Conservation (phyloP, 495 filamentous ascomycete species). For the Podospora conica region DNA sequence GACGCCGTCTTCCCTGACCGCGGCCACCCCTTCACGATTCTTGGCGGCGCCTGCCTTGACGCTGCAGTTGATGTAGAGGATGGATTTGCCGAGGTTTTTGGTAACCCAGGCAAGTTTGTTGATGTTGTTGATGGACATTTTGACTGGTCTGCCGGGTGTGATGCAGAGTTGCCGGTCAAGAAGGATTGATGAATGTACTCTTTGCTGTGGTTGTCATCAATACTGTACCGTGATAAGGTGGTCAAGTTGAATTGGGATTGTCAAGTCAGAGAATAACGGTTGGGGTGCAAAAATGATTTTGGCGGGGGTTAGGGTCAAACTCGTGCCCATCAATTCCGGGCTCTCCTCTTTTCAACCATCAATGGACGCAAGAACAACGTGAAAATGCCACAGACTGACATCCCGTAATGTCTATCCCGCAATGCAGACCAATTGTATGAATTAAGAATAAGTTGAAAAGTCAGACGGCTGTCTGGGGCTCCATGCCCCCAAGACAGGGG, state of each 20-base stretch:
- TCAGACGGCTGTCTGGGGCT: neutral
- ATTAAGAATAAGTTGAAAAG: neutral
- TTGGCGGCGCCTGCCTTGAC: conserved; percentile 60
- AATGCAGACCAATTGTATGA: neutral
- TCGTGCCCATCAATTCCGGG: neutral
- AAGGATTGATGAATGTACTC: neutral
- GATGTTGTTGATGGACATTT: conserved; percentile 9
- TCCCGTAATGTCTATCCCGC: neutral
- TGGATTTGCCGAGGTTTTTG: conserved; percentile 35
- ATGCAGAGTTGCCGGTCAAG: neutral
- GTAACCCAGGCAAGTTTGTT: conserved; percentile 20
- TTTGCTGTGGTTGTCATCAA: neutral
- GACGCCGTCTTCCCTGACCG: conserved; percentile 48
- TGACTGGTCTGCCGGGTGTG: neutral
- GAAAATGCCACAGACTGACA: neutral
- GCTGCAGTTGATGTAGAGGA: conserved; percentile 49
- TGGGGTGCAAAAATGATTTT: neutral
- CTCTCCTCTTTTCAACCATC: neutral
- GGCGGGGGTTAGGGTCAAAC: neutral
- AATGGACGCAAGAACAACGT: neutral
- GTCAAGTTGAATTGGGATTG: too few relatives aligned
- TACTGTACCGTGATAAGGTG: neutral
- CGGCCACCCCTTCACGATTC: conserved; percentile 51
- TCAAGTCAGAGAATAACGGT: neutral
- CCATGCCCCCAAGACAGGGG: neutral